Evolutionary conservation across 768 basidiomycete species (phyloP).

Genomic region (Pulveroboletus sp.): DNA sequence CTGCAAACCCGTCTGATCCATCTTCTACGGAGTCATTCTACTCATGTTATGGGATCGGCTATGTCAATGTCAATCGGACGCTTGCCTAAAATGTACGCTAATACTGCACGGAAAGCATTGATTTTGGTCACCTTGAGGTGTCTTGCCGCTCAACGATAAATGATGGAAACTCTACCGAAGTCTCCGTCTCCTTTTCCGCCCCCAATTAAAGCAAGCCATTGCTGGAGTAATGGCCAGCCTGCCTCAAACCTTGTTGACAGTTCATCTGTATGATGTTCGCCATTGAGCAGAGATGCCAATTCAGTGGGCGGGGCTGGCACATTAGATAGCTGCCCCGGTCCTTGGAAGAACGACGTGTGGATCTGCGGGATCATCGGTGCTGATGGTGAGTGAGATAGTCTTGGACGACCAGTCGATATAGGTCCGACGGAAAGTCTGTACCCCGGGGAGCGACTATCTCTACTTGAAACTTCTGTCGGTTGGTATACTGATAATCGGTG

Average conservation of each 20-base stretch:
- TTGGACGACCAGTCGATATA: conserved; percentile 40
- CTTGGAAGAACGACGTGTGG: conserved; percentile 22
- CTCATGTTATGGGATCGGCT: conserved; percentile 91
- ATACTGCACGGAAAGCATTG: neutral
- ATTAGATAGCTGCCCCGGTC: conserved; percentile 19
- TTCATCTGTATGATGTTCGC: conserved; percentile 91
- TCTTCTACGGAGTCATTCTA: conserved; percentile 62
- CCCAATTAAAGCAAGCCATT: conserved; percentile 61
- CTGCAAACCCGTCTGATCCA: conserved; percentile 49
- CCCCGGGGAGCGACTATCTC: conserved; percentile 19
- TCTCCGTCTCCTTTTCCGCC: conserved; percentile 59
- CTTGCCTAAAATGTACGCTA: conserved; percentile 43
- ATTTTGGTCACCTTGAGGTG: neutral
- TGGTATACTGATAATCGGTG: conserved; percentile 23
- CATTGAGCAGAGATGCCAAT: conserved; percentile 64
- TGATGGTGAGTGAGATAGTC: conserved; percentile 57
- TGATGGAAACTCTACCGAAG: conserved; percentile 70
- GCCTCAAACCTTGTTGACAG: conserved; percentile 77
- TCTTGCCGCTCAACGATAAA: conserved; percentile 54
- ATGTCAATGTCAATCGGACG: conserved; percentile 81
- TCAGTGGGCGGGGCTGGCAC: conserved; percentile 43
- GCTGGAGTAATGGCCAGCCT: conserved; percentile 77
- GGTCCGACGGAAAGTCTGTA: conserved; percentile 22
- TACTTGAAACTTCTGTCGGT: conserved; percentile 21
- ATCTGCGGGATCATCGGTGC: conserved; percentile 39